Percentiles rank a stretch among this genome's conserved stretches.
These are phyloP conservation scores for Coprinopsis strossmayeri DNA, from an alignment of 768 basidiomycete genomes.

Conservation along the genomic window DNA sequence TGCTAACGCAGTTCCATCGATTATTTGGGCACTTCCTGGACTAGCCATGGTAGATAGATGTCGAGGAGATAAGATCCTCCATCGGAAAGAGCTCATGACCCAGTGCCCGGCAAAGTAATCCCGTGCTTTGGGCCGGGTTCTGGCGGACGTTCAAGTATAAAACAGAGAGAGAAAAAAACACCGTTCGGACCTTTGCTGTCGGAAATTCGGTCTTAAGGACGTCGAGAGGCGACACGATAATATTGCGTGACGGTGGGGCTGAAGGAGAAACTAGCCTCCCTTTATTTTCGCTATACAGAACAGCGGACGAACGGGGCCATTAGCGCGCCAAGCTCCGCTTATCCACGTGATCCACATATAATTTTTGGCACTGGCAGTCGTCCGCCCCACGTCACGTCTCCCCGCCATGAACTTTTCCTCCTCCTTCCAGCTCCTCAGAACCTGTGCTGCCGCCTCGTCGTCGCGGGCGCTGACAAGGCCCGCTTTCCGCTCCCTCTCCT, in stretches of 20 bases:
- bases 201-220: no score
- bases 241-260: no score
- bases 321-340: no score
- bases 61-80: constrained; percentile 29
- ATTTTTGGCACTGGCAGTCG: no score
- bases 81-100: constrained; percentile 13
- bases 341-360: no score
- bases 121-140: constrained; percentile 2
- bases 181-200: no score
- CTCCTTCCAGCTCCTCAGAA: constrained; percentile 43
- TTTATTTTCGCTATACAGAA: no score
- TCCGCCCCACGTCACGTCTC: constrained; percentile 15
- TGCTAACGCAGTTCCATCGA: constrained; percentile 81
- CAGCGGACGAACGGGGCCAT: no score
- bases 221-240: no score
- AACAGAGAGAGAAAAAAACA: no score
- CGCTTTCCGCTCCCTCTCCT: constrained; percentile 27
- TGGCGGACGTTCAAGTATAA: no score
- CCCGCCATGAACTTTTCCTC: constrained; percentile 43
- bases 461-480: constrained; percentile 27
- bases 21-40: constrained; percentile 37
- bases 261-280: no score
- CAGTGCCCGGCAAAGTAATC: constrained; percentile 7
- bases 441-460: constrained; percentile 54
- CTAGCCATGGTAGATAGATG: constrained; percentile 35